These are phyloP conservation scores for Zasmidium angulare DNA, from an alignment of 2,329 filamentous ascomycete species.

Conservation along the genomic window DNA sequence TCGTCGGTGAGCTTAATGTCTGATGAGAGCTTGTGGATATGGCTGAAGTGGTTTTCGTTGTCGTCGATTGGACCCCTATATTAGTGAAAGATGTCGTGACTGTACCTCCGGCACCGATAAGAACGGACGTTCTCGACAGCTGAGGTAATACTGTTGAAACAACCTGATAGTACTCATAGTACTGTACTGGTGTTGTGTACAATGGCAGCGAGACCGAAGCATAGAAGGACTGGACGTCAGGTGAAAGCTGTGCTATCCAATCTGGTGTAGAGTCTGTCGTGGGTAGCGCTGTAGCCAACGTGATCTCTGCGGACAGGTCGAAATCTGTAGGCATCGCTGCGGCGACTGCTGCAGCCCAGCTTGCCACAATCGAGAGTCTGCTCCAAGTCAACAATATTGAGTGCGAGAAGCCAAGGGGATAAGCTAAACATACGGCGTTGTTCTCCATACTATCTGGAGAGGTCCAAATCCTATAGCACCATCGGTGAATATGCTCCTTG, in stretches of 20 bases:
- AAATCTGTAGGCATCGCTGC: not conserved
- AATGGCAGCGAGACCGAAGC: not conserved
- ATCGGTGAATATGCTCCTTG: not conserved
- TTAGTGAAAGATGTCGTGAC: not conserved
- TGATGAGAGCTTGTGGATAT: not conserved
- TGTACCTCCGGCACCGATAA: not conserved
- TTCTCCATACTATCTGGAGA: not conserved
- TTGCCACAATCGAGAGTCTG: not conserved
- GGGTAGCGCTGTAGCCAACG: not conserved
- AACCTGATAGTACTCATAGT: not conserved
- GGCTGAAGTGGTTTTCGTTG: not conserved
- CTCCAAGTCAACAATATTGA: not conserved
- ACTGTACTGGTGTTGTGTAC: not conserved
- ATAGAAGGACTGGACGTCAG: not conserved
- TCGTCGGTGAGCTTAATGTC: no score
- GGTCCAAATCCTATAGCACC: not conserved
- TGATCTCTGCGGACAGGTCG: not conserved
- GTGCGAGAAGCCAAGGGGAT: not conserved
- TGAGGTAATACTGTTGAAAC: not conserved
- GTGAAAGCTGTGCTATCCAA: not conserved
- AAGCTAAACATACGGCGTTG: not conserved
- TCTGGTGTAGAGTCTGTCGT: not conserved
- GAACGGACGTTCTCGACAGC: not conserved
- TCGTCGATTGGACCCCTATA: not conserved
- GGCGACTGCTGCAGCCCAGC: not conserved